These are phyloP conservation scores for Priceomyces carsonii DNA, from an alignment of 805 yeast species.

Conservation along the genomic window DNA sequence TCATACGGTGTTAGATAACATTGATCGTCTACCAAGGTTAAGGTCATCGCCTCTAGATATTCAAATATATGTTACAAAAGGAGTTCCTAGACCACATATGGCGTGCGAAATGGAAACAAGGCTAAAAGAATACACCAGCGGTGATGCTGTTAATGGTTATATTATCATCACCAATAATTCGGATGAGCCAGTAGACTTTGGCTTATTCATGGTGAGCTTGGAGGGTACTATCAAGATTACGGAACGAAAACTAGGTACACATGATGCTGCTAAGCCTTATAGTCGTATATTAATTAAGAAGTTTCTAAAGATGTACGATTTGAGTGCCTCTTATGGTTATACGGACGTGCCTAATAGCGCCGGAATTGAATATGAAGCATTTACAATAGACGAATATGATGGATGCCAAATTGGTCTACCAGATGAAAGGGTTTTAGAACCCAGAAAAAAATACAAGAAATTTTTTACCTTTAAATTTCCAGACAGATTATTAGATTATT, in stretches of 20 bases:
- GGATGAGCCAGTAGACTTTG: conserved; percentile 43
- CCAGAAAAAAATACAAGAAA: conserved; percentile 54
- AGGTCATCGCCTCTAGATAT: conserved; percentile 46
- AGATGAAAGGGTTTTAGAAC: conserved; percentile 48
- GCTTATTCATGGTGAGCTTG: conserved; percentile 46
- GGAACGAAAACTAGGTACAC: conserved; percentile 18
- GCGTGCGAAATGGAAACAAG: conserved; percentile 46
- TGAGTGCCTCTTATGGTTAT: conserved; percentile 57
- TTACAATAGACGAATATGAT: conserved; percentile 45
- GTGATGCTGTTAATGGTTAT: conserved; percentile 45
- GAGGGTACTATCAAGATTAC: conserved; percentile 47
- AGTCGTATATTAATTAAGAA: conserved; percentile 44
- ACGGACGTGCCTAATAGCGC: conserved; percentile 53
- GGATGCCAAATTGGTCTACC: conserved; percentile 52
- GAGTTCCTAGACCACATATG: conserved; percentile 45
- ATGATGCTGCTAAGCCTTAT: conserved; percentile 16
- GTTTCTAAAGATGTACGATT: conserved; percentile 59
- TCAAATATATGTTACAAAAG: conserved; percentile 54
- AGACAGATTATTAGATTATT: conserved; percentile 49
- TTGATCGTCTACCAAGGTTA: conserved; percentile 48
- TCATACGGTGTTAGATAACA: conserved; percentile 51
- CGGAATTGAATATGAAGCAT: conserved; percentile 45
- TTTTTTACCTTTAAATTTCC: conserved; percentile 62
- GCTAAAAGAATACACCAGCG: conserved; percentile 41
- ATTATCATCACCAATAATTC: conserved; percentile 51